Evolutionary conservation across 441 rosid species (phyloP), one percentile per base, ranked within the genome.

Genomic region (Syzygium malaccense): DNA sequence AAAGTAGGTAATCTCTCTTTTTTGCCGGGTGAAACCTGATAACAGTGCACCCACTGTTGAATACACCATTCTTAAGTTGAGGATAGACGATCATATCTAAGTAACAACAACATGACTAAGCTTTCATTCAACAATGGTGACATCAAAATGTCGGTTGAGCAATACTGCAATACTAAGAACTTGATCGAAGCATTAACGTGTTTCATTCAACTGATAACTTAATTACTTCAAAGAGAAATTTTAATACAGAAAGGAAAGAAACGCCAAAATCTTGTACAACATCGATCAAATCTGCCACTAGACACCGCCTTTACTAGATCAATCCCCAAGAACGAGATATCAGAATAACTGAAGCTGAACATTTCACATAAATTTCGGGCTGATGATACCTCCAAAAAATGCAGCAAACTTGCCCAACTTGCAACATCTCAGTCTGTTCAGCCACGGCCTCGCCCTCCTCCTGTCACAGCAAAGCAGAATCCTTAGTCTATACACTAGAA

Each of bases 371-470:
- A 58, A 86, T 89, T 55, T 57, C 71, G 92, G 93, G 92, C 90
- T 71, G 86, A 41, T 33, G 87, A 88, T 91, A 96, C 94, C 93
- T 91, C 89, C 49, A 3, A 75, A 0, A 91, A 92, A 92, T 92
- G 58, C 79, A 89, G 93, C 94, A 90, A 86, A 86, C 86, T 85
- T 32, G 85, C 92, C 92, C 92, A 54, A 58, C 5, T 19, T 17
- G 87, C 86, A 20, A 75, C 56, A 58, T 84, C 20, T 87, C 12
- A 17, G 41, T 13, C 33, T 58, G 57, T 2, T 92, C 88, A 95
- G 56, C 93, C 94, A 75, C 97, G 92, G 45, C 96, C 96, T 45
- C 96, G 92, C 53, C 95, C 93, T 88, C 93, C 95, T 88, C 94
- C 96, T 94, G 89, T 64, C 88, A 88, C 55, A 53, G 55, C 68